Percentiles rank a stretch among this genome's conserved stretches.
These are phyloP conservation scores for Pseudocercospora cruenta DNA, from an alignment of 2,329 filamentous ascomycete genomes.

Conservation along the genomic window DNA sequence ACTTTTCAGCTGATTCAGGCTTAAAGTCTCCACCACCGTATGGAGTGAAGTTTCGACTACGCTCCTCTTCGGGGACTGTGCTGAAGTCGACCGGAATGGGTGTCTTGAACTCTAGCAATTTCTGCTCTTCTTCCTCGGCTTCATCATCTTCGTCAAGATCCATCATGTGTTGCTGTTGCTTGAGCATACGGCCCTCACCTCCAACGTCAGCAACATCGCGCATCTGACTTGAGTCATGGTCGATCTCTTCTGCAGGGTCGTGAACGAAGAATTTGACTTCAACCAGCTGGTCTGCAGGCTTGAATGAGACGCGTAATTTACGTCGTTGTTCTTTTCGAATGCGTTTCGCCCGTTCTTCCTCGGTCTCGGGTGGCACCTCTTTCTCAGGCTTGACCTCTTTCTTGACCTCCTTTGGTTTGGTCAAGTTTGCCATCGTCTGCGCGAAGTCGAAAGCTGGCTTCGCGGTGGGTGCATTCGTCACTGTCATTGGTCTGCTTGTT, in stretches of 20 bases:
- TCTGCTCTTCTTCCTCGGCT: conserved; percentile 57
- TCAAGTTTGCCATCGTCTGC: conserved; percentile 44
- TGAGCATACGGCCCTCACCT: conserved; percentile 61
- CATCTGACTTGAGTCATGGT: conserved; percentile 68
- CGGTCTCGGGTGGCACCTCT: conserved; percentile 61
- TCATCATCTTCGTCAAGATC: conserved; percentile 65
- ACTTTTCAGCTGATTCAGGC: conserved; percentile 47
- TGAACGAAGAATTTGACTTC: conserved; percentile 72
- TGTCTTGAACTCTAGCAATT: conserved; percentile 51
- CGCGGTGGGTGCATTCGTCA: conserved; percentile 34
- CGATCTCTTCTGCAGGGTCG: conserved; percentile 71
- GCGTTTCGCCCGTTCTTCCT: conserved; percentile 68
- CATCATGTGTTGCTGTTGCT: conserved; percentile 64
- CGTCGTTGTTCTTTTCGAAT: conserved; percentile 73
- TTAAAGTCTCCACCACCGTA: conserved; percentile 49
- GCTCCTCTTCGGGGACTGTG: conserved; percentile 44
- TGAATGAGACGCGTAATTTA: conserved; percentile 72
- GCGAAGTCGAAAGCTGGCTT: conserved; percentile 45
- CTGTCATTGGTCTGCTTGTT: conserved; percentile 26
- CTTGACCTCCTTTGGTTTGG: conserved; percentile 59
- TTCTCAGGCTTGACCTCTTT: conserved; percentile 59
- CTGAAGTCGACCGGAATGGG: conserved; percentile 48
- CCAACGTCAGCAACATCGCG: conserved; percentile 74
- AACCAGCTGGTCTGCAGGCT: conserved; percentile 67
- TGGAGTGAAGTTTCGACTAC: conserved; percentile 49